Evolutionary conservation across 2,329 filamentous ascomycete genomes (phyloP), one percentile per base, ranked within the genome.

Genomic region (Bimuria novae-zelandiae): DNA sequence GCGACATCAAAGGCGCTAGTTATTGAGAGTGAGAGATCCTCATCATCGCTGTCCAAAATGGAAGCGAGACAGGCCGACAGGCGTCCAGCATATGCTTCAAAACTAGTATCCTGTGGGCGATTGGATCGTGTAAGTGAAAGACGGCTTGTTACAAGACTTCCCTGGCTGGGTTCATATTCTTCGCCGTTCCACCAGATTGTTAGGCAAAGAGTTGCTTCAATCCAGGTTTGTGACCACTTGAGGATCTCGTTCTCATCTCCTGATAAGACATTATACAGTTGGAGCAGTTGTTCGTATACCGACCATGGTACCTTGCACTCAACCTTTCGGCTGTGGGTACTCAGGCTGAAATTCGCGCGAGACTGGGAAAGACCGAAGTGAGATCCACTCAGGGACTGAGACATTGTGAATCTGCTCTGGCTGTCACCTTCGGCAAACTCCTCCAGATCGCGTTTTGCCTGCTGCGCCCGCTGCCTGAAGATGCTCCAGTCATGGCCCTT

Each of bases 151-250:
- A 73, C 73, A 27, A 80, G 70, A 58, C 73, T 79, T 46, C 72
- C 76, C 32, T 73, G 67, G 1, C 71, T 59, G 23, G 74, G 60
- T 1, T 78, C 75, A 12, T 80, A 77, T 8, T 86, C 82, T 54
- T 86, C 84, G 55, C 94, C 90, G 68, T 96, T 88, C 92, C 92
- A 96, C 93, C 93, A 97, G 5, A 89, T 87, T 27, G 92, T 87
- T 44, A 97, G 77, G 1, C 88, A 89, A 54, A 97, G 77, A 0
- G 88, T 89, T 0, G 91, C 92, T 76, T 97, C 93, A 46, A 93
- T 86, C 93, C 93, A 97, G 73, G 97, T 92, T 66, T 93, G 87
- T 1, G 92, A 85, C 39, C 86, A 84, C 41, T 86, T 83, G 55
- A 95, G 78, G 47, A 97, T 90, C 17, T 91, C 86, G 30, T 87